These are phyloP conservation scores for Domatiomyces catenatus DNA, from an alignment of 2,329 filamentous ascomycete genomes.

Conservation along the genomic window DNA sequence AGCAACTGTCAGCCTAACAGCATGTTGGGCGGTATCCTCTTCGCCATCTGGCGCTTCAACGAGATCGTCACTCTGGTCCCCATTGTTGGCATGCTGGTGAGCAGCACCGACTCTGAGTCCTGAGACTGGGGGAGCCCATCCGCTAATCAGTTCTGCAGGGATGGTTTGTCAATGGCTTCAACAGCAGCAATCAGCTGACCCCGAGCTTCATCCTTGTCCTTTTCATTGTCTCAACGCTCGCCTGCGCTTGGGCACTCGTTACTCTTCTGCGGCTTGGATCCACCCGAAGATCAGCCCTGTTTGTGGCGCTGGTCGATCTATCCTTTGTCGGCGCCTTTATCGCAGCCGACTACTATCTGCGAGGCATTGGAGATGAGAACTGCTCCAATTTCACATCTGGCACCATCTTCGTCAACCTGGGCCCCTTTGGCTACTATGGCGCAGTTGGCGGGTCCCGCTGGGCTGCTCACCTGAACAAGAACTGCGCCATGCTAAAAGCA, in stretches of 20 bases:
- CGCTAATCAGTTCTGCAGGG: constrained; percentile 22
- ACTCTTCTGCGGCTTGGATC: constrained; percentile 45
- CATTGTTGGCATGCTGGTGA: constrained; percentile 45
- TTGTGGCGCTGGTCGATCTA: constrained; percentile 47
- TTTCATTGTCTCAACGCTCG: constrained; percentile 49
- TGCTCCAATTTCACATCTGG: constrained; percentile 47
- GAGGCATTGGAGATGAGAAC: constrained; percentile 40
- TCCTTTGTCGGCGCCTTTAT: constrained; percentile 50
- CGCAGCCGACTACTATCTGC: constrained; percentile 42
- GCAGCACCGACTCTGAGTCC: constrained; percentile 6
- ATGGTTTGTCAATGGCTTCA: constrained; percentile 47
- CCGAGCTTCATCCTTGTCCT: constrained; percentile 46
- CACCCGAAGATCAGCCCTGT: constrained; percentile 42
- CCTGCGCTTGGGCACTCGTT: constrained; percentile 44
- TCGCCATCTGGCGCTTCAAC: constrained; percentile 45
- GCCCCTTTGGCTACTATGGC: constrained; percentile 44
- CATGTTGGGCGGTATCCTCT: constrained; percentile 41
- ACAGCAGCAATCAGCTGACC: constrained; percentile 41
- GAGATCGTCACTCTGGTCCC: constrained; percentile 49
- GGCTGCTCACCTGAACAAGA: constrained; percentile 49
- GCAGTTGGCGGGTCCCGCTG: constrained; percentile 30
- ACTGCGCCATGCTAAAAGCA: constrained; percentile 84
- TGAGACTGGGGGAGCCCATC: not conserved
- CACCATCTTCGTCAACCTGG: constrained; percentile 44
- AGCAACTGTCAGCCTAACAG: too few species aligned